These are phyloP conservation scores for Suillus plorans DNA, from an alignment of 768 basidiomycete species.

Conservation along the genomic window DNA sequence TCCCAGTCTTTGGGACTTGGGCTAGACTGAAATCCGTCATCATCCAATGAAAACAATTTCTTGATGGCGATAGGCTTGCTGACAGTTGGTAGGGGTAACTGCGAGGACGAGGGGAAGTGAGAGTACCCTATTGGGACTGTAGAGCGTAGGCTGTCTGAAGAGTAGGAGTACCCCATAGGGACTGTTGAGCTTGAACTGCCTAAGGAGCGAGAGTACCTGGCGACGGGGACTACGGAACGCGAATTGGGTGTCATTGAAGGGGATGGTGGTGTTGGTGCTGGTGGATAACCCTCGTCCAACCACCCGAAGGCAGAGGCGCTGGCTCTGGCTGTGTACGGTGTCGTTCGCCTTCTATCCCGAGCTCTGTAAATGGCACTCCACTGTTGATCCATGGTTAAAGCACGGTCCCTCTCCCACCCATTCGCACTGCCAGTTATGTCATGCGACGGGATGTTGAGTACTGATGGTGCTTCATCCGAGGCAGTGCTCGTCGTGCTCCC, in stretches of 20 bases:
- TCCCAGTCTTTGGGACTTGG: constrained; percentile 24
- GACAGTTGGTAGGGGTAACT: constrained; percentile 24
- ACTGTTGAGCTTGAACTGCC: neutral
- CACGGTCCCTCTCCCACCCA: constrained; percentile 25
- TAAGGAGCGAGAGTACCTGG: constrained; percentile 9
- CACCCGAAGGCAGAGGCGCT: constrained; percentile 8
- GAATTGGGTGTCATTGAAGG: constrained; percentile 11
- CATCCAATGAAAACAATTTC: constrained; percentile 23
- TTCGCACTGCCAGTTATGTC: constrained; percentile 11
- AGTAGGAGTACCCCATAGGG: constrained; percentile 20
- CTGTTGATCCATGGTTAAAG: constrained; percentile 26
- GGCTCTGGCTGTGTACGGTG: constrained; percentile 18
- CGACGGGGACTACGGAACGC: constrained; percentile 7
- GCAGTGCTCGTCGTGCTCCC: constrained; percentile 50
- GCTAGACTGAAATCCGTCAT: constrained; percentile 25
- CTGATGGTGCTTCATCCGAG: constrained; percentile 41
- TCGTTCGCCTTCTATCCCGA: constrained; percentile 20
- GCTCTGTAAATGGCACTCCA: constrained; percentile 29
- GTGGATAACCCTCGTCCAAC: constrained; percentile 16
- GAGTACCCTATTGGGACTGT: constrained; percentile 18
- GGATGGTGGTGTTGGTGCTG: constrained; percentile 1
- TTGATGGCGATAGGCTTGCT: constrained; percentile 32
- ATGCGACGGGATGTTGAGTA: constrained; percentile 40
- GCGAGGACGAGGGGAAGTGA: constrained; percentile 18
- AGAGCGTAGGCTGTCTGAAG: constrained; percentile 4